phyloP scores from a whole-genome alignment of 257 asterid species.

The Paulownia fortunei region DNA sequence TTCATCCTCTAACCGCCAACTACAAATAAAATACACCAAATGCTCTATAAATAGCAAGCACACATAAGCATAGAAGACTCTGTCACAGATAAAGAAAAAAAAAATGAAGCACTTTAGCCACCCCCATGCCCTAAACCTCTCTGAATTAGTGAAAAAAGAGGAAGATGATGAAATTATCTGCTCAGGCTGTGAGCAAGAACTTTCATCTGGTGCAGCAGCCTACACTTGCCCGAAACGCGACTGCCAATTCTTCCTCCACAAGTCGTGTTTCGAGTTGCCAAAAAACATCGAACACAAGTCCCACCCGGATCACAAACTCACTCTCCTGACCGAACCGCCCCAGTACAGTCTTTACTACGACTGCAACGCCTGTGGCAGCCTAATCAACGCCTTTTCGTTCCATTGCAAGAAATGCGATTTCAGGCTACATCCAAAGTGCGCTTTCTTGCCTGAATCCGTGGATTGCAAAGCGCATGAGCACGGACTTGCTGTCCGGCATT shows the following conservation, averaged over 20 bases:
- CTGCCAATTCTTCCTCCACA: conserved; percentile 46
- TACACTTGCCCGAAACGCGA: conserved; percentile 36
- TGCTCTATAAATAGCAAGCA: no score
- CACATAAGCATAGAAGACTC: no score
- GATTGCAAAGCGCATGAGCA: conserved; percentile 42
- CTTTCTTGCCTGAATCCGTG: conserved; percentile 47
- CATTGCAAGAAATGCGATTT: conserved; percentile 41
- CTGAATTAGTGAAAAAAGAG: background rate
- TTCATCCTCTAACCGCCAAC: no score
- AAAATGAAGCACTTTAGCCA: conserved; percentile 45
- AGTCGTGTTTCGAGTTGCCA: conserved; percentile 44
- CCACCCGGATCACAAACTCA: conserved; percentile 40
- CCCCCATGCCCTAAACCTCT: conserved; percentile 22
- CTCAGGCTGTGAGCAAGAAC: conserved; percentile 41
- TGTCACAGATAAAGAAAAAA: background rate
- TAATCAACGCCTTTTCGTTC: conserved; percentile 42
- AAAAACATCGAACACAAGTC: conserved; percentile 35
- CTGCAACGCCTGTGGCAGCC: conserved; percentile 41
- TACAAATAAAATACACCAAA: no score
- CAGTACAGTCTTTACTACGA: conserved; percentile 32
- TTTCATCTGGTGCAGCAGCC: conserved; percentile 7
- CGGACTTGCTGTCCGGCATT: conserved; percentile 32
- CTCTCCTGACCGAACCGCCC: conserved; percentile 36
- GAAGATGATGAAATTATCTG: background rate
- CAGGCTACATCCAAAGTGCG: conserved; percentile 46